Base-by-base conservation (phyloP, 805 yeast genomes). In the Ogataea nitratoaversa region DNA sequence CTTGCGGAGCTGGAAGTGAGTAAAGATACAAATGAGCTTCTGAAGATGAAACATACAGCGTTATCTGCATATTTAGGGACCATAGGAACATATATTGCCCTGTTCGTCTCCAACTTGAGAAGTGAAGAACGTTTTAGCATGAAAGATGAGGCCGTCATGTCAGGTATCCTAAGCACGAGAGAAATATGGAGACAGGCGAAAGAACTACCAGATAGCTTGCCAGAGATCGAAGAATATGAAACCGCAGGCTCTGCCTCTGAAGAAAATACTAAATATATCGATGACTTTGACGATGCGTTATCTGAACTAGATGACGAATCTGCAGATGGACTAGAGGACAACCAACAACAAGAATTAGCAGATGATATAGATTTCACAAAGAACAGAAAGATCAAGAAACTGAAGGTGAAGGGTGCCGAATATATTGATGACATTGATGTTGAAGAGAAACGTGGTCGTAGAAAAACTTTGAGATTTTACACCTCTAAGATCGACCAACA, bases 401-500 rank as follows among this genome's bases (percentile, higher is more conserved):
- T 56, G n/a, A 50, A 53, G 22, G 32, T 51, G n/a, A 49, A 50
- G 43, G 49, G 51, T n/a, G 95, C 88, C 55, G 70, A 79, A 22
- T 78, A 73, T 25, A 73, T 85, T 32, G 95, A 85, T 37, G 93
- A 79, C 20, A 80, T 88, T 35, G 98, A 93, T 63, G 72, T 75
- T 33, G 95, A 87, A 56, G 98, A 89, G 43, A 91, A 90, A 67
- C 77, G 74, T 43, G 76, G 80, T 17, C 79, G 95, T 53, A 84
- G 82, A 69, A 78, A 78, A 57, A 75, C 95, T 2, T 76, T 93
- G 54, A 81, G 98, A 45, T 93, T 93, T 79, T 93, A 93, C 72
- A 93, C 99, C 1, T 86, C 98, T 43, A 90, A 91, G 65, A 90
- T 93, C 62, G 96, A 89, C 61, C 95, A 90, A 66, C 82, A 82